Percentiles rank a stretch among this genome's conserved stretches.
Evolutionary conservation across 1,139 yeast genomes (phyloP).

Genomic region (Saccharomyces hybrid): DNA sequence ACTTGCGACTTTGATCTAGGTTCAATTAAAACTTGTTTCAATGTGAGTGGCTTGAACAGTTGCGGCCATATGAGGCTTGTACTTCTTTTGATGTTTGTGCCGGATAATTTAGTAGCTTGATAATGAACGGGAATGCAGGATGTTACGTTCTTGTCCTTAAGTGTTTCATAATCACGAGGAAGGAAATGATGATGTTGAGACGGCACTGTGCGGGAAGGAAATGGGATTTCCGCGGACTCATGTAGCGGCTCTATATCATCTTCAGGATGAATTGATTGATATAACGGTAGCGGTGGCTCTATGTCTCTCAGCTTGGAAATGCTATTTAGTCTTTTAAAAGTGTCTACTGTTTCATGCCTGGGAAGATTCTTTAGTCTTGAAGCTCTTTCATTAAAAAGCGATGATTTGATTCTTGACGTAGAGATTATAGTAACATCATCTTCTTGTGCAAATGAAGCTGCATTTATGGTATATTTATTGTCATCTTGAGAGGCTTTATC

Average conservation of each 20-base stretch:
- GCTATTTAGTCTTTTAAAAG: slow-evolving; percentile 10
- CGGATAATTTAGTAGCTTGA: background rate
- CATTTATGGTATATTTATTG: background rate
- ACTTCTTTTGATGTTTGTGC: slow-evolving; percentile 1
- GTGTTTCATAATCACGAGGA: background rate
- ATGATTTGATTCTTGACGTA: background rate
- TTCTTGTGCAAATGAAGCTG: background rate
- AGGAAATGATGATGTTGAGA: background rate
- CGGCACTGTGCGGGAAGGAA: background rate
- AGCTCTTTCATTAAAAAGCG: background rate
- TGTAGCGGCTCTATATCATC: background rate
- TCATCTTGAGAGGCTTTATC: background rate
- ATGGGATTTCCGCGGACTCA: background rate
- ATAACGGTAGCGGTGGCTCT: slow-evolving; percentile 18
- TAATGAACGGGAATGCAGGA: background rate
- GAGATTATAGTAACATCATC: background rate
- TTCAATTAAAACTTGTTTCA: slow-evolving; percentile 37
- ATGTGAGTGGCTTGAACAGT: slow-evolving; percentile 37
- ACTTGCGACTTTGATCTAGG: slow-evolving; percentile 27
- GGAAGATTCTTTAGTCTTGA: background rate
- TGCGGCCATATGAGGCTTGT: slow-evolving; percentile 37
- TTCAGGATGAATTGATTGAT: slow-evolving; percentile 12
- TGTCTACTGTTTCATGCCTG: background rate
- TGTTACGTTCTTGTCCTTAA: background rate
- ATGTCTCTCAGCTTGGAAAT: slow-evolving; percentile 15